Evolutionary conservation across 306 rosid species (phyloP), one percentile per base, ranked within the genome.

Genomic region (Medicago lupulina): DNA sequence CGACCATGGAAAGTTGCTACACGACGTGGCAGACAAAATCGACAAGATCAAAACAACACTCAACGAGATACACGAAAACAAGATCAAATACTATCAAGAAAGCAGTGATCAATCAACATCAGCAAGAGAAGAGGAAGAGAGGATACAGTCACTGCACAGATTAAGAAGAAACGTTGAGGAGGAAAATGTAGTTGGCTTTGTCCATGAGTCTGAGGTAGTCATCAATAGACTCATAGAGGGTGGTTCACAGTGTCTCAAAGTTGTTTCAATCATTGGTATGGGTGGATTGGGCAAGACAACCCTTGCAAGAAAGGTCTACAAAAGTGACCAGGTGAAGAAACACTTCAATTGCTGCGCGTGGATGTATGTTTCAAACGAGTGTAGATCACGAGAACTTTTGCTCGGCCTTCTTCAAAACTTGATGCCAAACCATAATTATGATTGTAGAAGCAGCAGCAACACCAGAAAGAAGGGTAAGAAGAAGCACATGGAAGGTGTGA

Each of bases 251-350:
- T 7, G 36, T 31, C 67, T 61, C 36, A 66, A 12, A 1, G 53
- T 41, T 19, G 71, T 66, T 66, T 41, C 71, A 19, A 66, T 66
- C 9, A 66, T 66, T 66, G 71, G 71, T 40, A 66, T 66, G 71
- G 71, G 71, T 66, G 71, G 71, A 41, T 19, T 66, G 71, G 71
- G 71, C 0, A 66, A 66, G 19, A 66, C 53, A 6, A 41, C 71
- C 2, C 71, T 66, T 21, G 71, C 71, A 41, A 10, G 53, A 41
- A 66, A 66, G 17, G 38, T 66, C 11, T 66, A 41, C 41, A 66
- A 66, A 53, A 41, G 17, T 19, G 36, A 66, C 0, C 2, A 19
- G 11, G 54, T 66, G 34, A 66, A 66, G 36, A 41, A 41, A 0
- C 71, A 66, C 36, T 66, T 66, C 54, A 19, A 66, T 18, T 41